These are phyloP conservation scores for Tanozyma kutaoensis DNA, from an alignment of 805 yeast species.

Conservation along the genomic window DNA sequence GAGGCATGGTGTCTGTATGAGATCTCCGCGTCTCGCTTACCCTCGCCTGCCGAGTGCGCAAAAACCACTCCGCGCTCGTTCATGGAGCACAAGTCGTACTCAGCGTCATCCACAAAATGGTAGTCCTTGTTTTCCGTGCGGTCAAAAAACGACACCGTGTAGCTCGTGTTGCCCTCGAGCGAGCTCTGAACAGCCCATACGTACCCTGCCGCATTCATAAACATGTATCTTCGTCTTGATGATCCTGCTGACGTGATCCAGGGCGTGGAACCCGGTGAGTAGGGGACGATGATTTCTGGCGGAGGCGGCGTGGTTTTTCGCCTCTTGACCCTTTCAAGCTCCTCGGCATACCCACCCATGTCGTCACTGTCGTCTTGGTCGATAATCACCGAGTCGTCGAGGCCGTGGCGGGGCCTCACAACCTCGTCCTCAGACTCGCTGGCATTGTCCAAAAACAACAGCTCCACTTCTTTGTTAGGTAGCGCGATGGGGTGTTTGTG, in stretches of 20 bases:
- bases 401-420: not conserved
- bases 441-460: constrained; percentile 1
- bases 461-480: constrained; percentile 12
- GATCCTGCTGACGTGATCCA: constrained; percentile 27
- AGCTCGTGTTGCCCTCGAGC: constrained; percentile 20
- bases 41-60: constrained; percentile 3
- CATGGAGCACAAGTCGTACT: constrained; percentile 65
- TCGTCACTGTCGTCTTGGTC: constrained; percentile 19
- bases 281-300: constrained; percentile 35
- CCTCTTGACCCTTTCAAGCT: constrained; percentile 3
- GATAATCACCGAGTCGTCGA: constrained; percentile 22
- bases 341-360: constrained; percentile 1
- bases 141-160: constrained; percentile 86
- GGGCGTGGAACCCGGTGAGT: constrained; percentile 83
- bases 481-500: too few relatives aligned
- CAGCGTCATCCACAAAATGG: constrained; percentile 66
- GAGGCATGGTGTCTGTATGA: constrained; percentile 61
- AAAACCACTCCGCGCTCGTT: constrained; percentile 54
- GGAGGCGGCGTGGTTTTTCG: not conserved
- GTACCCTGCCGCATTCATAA: constrained; percentile 73
- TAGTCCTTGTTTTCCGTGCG: constrained; percentile 62
- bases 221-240: constrained; percentile 49
- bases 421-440: constrained; percentile 13
- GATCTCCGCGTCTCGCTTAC: too few relatives aligned
- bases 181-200: constrained; percentile 53